These are phyloP conservation scores for Ploettnerulaceae sp. DNA, from an alignment of 2,329 filamentous ascomycete genomes.

Conservation along the genomic window DNA sequence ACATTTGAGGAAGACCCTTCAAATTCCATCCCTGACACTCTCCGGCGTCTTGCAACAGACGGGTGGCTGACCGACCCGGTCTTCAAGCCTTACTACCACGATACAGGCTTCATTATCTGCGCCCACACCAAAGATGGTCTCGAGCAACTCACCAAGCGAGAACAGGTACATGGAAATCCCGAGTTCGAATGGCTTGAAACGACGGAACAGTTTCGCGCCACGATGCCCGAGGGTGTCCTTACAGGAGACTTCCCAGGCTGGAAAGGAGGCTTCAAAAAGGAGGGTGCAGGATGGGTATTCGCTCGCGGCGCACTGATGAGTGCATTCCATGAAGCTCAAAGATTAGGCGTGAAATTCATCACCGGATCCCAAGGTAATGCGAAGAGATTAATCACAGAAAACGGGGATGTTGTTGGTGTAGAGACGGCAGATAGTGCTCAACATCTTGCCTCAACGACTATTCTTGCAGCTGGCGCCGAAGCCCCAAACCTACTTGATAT, in stretches of 20 bases:
- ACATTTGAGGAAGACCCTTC: constrained; percentile 26
- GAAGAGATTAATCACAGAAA: constrained; percentile 36
- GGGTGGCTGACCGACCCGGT: constrained; percentile 41
- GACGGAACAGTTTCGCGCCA: constrained; percentile 42
- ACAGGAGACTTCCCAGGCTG: constrained; percentile 46
- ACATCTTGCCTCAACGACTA: constrained; percentile 40
- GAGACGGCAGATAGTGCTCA: constrained; percentile 39
- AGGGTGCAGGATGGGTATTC: constrained; percentile 49
- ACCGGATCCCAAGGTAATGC: constrained; percentile 39
- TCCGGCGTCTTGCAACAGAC: constrained; percentile 37
- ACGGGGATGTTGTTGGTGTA: constrained; percentile 40
- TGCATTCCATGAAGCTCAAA: constrained; percentile 41
- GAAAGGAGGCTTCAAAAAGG: constrained; percentile 44
- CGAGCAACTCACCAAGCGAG: constrained; percentile 36
- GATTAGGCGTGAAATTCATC: constrained; percentile 44
- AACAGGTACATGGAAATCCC: constrained; percentile 33
- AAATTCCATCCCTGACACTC: constrained; percentile 29
- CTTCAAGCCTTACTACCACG: constrained; percentile 41
- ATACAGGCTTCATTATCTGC: constrained; percentile 43
- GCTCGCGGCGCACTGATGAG: constrained; percentile 45
- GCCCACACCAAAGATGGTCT: constrained; percentile 39
- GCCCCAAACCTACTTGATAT: constrained; percentile 45
- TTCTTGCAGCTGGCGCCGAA: constrained; percentile 46
- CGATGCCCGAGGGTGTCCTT: constrained; percentile 48
- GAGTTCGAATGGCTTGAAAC: constrained; percentile 37